Percentiles rank a stretch among this genome's conserved stretches.
phyloP scores from a whole-genome alignment of 164 flowering plant species.

The Chloranthus sessilifolius region DNA sequence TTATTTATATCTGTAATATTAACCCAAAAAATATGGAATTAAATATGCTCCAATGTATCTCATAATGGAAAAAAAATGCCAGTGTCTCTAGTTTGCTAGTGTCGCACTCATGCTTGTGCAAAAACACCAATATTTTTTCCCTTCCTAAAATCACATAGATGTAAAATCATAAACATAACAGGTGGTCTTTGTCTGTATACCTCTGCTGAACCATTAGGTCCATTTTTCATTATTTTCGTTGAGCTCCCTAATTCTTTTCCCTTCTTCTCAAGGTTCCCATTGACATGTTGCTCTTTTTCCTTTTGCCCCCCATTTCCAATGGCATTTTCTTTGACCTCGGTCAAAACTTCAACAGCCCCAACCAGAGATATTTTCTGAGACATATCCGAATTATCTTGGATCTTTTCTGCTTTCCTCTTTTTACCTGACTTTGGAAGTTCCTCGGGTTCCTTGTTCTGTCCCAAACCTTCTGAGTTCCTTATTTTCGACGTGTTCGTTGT shows the following conservation, averaged over 20 bases:
- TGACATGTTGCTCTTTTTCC: constrained; percentile 13
- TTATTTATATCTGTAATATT: no score
- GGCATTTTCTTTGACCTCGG: constrained; percentile 4
- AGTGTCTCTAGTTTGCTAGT: no score
- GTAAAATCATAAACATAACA: no score
- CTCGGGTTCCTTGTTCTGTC: constrained; percentile 17
- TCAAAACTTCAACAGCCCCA: constrained; percentile 1
- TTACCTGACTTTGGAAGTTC: constrained; percentile 8
- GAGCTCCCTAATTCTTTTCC: constrained; percentile 17
- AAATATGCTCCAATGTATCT: no score
- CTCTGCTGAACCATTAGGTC: constrained; percentile 48
- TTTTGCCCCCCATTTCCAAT: neutral
- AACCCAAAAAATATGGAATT: no score
- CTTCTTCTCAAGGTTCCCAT: constrained; percentile 17
- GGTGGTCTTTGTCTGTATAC: no score
- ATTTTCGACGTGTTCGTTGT: constrained; percentile 29
- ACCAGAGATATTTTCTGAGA: no score
- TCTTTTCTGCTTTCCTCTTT: constrained; percentile 16
- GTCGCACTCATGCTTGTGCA: no score
- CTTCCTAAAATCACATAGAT: no score
- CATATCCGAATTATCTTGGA: no score
- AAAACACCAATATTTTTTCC: no score
- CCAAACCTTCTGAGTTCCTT: constrained; percentile 29
- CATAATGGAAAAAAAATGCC: no score
- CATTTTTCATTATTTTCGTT: constrained; percentile 26